These are phyloP conservation scores for Suillus americanus DNA, from an alignment of 768 basidiomycete species.

Conservation along the genomic window DNA sequence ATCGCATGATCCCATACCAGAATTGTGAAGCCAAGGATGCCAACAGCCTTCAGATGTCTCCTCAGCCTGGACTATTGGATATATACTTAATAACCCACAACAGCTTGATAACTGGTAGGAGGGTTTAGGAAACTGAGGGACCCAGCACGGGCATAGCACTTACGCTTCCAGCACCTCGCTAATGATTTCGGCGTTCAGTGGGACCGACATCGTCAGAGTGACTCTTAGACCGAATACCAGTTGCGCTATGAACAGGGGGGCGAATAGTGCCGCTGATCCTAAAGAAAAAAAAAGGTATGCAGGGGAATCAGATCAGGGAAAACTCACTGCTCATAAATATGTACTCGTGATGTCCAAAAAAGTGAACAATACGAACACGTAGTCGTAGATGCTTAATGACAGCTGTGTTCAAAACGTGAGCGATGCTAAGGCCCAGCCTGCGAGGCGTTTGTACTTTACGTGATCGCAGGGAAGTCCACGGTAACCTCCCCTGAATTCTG, in stretches of 20 bases:
- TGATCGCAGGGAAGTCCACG: background rate
- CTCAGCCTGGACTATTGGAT: background rate
- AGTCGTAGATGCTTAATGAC: background rate
- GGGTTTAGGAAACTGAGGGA: background rate
- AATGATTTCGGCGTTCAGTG: background rate
- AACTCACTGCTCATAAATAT: background rate
- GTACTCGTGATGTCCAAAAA: background rate
- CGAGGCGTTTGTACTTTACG: background rate
- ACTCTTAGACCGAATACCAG: background rate
- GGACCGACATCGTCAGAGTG: background rate
- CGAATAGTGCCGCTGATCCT: background rate
- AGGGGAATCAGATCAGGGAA: background rate
- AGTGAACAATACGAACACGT: background rate
- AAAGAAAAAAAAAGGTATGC: background rate
- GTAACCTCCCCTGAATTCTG: too few relatives aligned
- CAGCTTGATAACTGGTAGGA: background rate
- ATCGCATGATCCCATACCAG: slow-evolving; percentile 49
- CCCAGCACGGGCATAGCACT: background rate
- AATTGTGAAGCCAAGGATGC: slow-evolving; percentile 48
- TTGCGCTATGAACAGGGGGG: background rate
- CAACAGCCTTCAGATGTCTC: slow-evolving; percentile 42
- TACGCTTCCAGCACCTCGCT: background rate
- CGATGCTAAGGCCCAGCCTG: background rate
- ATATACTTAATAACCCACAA: background rate
- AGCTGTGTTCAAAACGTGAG: background rate